Percentiles rank a stretch among this genome's conserved stretches.
Conservation (phyloP, 176 grass and related monocot genomes). For the Aegilops longissima region DNA sequence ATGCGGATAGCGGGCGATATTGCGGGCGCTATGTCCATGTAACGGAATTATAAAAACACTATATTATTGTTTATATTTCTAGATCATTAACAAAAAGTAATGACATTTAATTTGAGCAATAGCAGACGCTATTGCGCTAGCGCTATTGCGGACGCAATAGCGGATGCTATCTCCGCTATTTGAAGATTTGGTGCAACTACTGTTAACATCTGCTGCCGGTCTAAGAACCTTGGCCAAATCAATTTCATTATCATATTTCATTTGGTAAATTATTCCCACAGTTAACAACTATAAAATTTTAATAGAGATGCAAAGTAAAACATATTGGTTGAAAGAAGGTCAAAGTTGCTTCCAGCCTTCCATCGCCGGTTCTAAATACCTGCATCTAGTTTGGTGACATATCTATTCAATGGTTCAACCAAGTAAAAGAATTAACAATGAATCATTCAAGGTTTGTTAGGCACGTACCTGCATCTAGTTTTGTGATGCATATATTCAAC, state of each 20-base stretch:
- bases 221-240: background rate
- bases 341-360: conserved; percentile 13
- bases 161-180: no score
- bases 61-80: no score
- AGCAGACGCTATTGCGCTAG: no score
- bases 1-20: no score
- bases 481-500: conserved; percentile 86
- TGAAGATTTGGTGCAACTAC: background rate
- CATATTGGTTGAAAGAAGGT: conserved; percentile 23
- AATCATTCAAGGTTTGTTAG: conserved; percentile 59
- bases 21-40: no score
- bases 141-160: no score
- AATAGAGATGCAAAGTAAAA: conserved; percentile 28
- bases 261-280: background rate
- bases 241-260: conserved; percentile 1
- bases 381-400: conserved; percentile 62
- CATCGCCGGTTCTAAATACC: conserved; percentile 23
- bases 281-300: conserved; percentile 1
- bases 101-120: no score
- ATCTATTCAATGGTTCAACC: conserved; percentile 82
- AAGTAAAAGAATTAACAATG: conserved; percentile 56
- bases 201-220: background rate
- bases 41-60: no score
- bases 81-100: no score
- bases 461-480: conserved; percentile 61